A percentile compares a stretch with the other conserved stretches of the same genome.
phyloP scores from a whole-genome alignment of 2,329 filamentous ascomycete genomes.

The Dothistroma pini region DNA sequence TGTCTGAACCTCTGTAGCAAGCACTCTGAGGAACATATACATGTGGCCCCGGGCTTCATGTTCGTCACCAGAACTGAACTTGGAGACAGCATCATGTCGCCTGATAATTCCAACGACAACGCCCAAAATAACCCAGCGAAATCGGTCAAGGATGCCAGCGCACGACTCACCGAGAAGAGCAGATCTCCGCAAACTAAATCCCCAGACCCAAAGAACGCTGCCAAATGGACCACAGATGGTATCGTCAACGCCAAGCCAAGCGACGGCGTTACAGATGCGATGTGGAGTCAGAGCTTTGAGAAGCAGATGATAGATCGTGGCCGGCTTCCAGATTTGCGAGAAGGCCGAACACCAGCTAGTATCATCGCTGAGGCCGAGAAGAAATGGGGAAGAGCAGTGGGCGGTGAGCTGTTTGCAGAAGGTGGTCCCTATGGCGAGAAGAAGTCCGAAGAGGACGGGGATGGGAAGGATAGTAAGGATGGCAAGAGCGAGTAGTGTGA shows the following conservation, averaged over 20 bases:
- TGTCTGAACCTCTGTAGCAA: not conserved
- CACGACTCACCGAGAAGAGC: not conserved
- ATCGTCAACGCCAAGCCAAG: not conserved
- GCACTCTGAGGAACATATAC: not conserved
- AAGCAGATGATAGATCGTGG: not conserved
- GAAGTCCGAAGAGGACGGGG: too few species aligned
- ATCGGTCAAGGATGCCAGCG: not conserved
- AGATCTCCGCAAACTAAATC: not conserved
- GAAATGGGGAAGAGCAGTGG: too few species aligned
- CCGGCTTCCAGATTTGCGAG: not conserved
- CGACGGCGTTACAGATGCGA: not conserved
- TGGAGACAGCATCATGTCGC: not conserved
- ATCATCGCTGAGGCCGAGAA: not conserved
- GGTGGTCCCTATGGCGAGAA: too few species aligned
- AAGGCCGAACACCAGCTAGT: not conserved
- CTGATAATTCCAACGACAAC: not conserved
- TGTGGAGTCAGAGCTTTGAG: not conserved
- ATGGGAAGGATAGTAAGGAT: too few species aligned
- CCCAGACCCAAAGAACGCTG: not conserved
- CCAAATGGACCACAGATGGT: not conserved
- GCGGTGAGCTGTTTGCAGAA: too few species aligned
- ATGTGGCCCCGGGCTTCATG: not conserved
- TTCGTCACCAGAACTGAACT: not conserved
- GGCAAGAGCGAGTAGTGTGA: too few species aligned
- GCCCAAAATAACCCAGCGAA: not conserved